Evolutionary conservation across 2,329 filamentous ascomycete species (phyloP).

Genomic region (Penicillium hesseltinei): DNA sequence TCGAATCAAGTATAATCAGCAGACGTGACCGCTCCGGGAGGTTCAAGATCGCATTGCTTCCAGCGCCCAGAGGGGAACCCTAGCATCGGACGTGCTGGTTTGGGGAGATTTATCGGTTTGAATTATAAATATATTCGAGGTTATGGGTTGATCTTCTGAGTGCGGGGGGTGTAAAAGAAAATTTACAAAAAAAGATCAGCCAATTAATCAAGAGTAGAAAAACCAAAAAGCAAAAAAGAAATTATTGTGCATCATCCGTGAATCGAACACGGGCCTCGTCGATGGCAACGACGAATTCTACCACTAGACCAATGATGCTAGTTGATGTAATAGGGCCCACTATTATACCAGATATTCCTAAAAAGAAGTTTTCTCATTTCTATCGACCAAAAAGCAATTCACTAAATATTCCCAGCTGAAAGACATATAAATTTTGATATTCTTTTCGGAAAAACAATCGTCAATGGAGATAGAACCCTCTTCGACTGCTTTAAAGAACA

Average conservation of each 20-base stretch:
- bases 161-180: neutral
- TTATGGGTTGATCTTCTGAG: neutral
- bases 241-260: slow-evolving; percentile 43
- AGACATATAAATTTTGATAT: neutral
- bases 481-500: neutral
- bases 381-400: too few species aligned
- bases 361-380: rapidly evolving
- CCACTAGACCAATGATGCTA: slow-evolving; percentile 45
- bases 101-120: neutral
- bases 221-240: neutral
- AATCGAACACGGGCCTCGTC: slow-evolving; percentile 49
- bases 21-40: neutral
- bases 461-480: neutral
- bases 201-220: neutral
- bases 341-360: neutral
- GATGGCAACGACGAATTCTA: slow-evolving; percentile 42
- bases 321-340: neutral
- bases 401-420: too few species aligned
- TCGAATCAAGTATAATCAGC: neutral
- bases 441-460: rapidly evolving
- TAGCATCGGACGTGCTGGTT: too few species aligned
- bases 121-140: neutral
- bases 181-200: too few species aligned
- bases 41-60: neutral
- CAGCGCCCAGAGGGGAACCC: too few species aligned